Percentiles rank a stretch among this genome's conserved stretches.
Conservation (phyloP, 1,139 yeast genomes). For the Diutina neorugosa region DNA sequence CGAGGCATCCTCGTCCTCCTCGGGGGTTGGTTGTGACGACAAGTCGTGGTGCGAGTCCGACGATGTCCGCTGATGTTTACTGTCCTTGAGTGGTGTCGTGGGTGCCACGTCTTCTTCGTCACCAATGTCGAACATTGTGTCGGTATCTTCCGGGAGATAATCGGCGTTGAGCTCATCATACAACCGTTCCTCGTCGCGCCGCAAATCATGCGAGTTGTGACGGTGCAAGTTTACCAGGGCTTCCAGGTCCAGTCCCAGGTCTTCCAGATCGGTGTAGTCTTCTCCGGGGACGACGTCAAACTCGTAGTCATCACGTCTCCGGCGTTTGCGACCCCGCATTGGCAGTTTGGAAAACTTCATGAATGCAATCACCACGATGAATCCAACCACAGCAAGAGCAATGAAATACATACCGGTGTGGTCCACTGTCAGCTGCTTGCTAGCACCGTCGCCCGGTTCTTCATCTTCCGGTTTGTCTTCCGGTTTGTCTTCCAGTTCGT, state of each 20-base stretch:
- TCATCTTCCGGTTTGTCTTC: constrained; percentile 10
- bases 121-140: constrained; percentile 30
- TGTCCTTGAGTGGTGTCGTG: constrained; percentile 9
- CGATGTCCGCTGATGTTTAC: neutral
- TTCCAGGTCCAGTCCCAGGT: constrained; percentile 14
- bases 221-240: constrained; percentile 15
- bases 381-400: constrained; percentile 48
- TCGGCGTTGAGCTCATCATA: constrained; percentile 30
- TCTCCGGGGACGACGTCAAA: constrained; percentile 69
- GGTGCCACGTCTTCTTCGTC: constrained; percentile 16
- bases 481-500: constrained; percentile 6
- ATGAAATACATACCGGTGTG: constrained; percentile 50
- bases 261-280: constrained; percentile 29
- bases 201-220: constrained; percentile 9
- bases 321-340: constrained; percentile 30
- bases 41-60: neutral
- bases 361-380: constrained; percentile 37
- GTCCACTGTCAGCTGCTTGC: constrained; percentile 17
- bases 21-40: neutral
- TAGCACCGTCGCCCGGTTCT: constrained; percentile 6
- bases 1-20: neutral
- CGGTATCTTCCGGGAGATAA: constrained; percentile 26
- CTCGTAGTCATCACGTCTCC: constrained; percentile 67
- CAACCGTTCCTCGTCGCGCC: constrained; percentile 26
- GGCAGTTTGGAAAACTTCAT: constrained; percentile 42